phyloP scores from a whole-genome alignment of 352 stramenopile species.

The Pythium aristosporum region DNA sequence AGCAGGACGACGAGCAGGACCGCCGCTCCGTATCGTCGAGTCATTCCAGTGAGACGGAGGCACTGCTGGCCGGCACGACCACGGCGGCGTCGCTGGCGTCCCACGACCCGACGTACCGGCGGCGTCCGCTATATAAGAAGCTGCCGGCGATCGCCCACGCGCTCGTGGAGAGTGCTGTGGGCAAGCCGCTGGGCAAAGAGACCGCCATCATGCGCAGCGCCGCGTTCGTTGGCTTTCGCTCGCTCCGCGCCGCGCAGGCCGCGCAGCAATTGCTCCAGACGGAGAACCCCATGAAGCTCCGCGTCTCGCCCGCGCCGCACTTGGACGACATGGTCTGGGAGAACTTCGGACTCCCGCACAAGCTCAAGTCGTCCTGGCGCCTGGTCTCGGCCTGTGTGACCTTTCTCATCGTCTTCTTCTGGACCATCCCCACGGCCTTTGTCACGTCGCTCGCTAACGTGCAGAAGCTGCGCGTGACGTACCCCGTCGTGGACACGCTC shows the following conservation, averaged over 20 bases:
- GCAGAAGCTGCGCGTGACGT: slow-evolving; percentile 55
- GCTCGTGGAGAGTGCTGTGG: slow-evolving; percentile 25
- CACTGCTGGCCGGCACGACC: not conserved
- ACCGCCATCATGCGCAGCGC: slow-evolving; percentile 52
- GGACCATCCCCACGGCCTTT: slow-evolving; percentile 77
- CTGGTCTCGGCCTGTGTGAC: slow-evolving; percentile 53
- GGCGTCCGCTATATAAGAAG: slow-evolving; percentile 13
- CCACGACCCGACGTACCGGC: not conserved
- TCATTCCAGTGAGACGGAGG: not conserved
- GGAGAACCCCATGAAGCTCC: slow-evolving; percentile 60
- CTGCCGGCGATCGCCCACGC: slow-evolving; percentile 31
- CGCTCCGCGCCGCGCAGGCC: slow-evolving; percentile 61
- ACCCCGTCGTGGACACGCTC: slow-evolving; percentile 41
- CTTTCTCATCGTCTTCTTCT: slow-evolving; percentile 69
- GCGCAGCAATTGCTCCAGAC: slow-evolving; percentile 75
- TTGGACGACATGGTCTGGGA: slow-evolving; percentile 73
- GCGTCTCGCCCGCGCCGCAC: slow-evolving; percentile 58
- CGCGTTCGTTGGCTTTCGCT: slow-evolving; percentile 71
- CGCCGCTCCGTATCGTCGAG: not conserved
- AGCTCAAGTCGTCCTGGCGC: slow-evolving; percentile 61
- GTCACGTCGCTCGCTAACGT: slow-evolving; percentile 73
- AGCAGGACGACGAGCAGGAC: slow-evolving; percentile 18
- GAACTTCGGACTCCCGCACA: slow-evolving; percentile 69
- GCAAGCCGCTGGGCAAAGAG: slow-evolving; percentile 33
- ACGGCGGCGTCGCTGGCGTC: not conserved